Base-by-base conservation (phyloP, 2,329 filamentous ascomycete genomes). In the Colletotrichum musicola region DNA sequence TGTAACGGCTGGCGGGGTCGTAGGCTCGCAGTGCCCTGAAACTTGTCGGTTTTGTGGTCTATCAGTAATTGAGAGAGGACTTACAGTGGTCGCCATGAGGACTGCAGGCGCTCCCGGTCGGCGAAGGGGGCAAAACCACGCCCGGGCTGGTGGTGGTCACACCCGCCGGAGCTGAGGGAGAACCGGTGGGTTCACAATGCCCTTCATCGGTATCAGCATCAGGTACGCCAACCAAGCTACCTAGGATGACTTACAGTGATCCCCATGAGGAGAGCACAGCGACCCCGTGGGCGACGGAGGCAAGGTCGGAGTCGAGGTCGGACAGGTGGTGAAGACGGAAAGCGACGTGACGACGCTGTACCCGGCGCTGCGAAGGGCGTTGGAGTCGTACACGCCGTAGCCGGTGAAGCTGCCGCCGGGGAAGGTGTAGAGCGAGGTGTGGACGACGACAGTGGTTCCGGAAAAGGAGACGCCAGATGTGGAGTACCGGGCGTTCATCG, bases 401-500 rank as follows among this genome's bases (percentile, higher is more conserved):
- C 67, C 74, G 4, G 74, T 74, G 59, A 72, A 65, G 50, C 60
- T 71, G n/a, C 68, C 72, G 6, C 71, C 70, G 18, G 62, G 38
- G 12, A 64, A 65, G 13, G 58, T 56, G 14, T 61, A 54, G 22
- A 71, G 25, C 1, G 68, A 69, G 6, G 73, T 74, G 42, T 72
- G 68, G 22, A 73, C 42, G 12, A 71, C 66, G 9, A 74, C 71
- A 10, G 58, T 49, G 20, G 64, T 70, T 16, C 71, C 72, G 25
- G 66, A 72, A 47, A 68, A 72, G 5, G 71, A 49, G 10, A 71
- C 60, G 20, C 69, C 71, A 1, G 71, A 69, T 10, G 72, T 73
- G 35, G 72, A 75, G 65, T 71, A 74, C 54, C 46, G 59, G 27
- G 30, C 47, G 61, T 74, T 71, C 69, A 75, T 71, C 30, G 73